These are phyloP conservation scores for Suillus lakei DNA, from an alignment of 768 basidiomycete genomes.

Conservation along the genomic window DNA sequence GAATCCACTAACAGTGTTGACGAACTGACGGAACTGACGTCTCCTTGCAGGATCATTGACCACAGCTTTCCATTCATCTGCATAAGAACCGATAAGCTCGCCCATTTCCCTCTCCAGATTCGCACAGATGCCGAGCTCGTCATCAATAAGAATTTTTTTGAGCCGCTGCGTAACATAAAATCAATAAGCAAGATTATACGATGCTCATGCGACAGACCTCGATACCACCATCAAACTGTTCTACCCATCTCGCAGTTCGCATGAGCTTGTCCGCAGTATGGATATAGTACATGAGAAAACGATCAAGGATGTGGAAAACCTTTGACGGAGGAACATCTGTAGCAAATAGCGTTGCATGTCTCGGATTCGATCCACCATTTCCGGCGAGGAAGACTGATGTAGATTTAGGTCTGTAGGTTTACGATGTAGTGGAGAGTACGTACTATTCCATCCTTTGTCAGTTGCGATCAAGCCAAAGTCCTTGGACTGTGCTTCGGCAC, in stretches of 20 bases:
- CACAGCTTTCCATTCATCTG: slow-evolving; percentile 72
- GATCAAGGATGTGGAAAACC: slow-evolving; percentile 64
- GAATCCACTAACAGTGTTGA: slow-evolving; percentile 53
- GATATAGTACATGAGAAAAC: slow-evolving; percentile 73
- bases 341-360: slow-evolving; percentile 69
- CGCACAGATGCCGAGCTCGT: slow-evolving; percentile 72
- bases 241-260: slow-evolving; percentile 77
- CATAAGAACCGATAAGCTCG: slow-evolving; percentile 64
- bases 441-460: slow-evolving; percentile 79
- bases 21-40: slow-evolving; percentile 64
- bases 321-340: slow-evolving; percentile 69
- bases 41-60: slow-evolving; percentile 56
- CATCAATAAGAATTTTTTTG: slow-evolving; percentile 65
- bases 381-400: slow-evolving; percentile 63
- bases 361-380: slow-evolving; percentile 67
- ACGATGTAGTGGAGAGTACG: slow-evolving; percentile 7
- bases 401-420: background rate
- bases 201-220: slow-evolving; percentile 42
- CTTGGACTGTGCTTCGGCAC: slow-evolving; percentile 76
- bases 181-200: background rate
- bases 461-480: slow-evolving; percentile 82
- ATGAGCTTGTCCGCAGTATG: slow-evolving; percentile 72
- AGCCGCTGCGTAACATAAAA: slow-evolving; percentile 49
- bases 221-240: slow-evolving; percentile 69
- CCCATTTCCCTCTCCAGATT: slow-evolving; percentile 73